A percentile compares a stretch with the other conserved stretches of the same genome.
phyloP scores from a whole-genome alignment of 768 basidiomycete species.

The Cystobasidium tubakii region DNA sequence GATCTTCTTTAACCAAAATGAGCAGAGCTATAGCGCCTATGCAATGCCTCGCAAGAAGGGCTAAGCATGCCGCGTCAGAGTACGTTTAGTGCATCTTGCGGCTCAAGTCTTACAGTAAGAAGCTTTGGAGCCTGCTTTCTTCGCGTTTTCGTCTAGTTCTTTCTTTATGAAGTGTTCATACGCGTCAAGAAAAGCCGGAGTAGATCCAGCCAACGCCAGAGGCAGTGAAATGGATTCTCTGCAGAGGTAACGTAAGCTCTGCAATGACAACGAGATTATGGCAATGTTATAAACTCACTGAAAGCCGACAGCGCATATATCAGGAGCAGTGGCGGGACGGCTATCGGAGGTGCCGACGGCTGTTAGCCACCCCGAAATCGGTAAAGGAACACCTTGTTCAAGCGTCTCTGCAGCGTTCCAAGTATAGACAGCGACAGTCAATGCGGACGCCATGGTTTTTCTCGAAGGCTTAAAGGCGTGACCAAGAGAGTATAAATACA shows the following conservation, averaged over 20 bases:
- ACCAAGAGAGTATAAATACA: neutral
- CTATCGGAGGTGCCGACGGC: conserved; percentile 4
- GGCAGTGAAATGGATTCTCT: conserved; percentile 27
- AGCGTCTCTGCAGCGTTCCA: conserved; percentile 26
- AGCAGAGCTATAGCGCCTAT: conserved; percentile 83
- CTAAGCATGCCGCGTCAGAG: neutral
- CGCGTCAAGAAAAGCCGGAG: neutral
- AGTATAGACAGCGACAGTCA: conserved; percentile 4
- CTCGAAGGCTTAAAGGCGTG: neutral
- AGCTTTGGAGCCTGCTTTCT: neutral
- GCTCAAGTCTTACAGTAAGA: neutral
- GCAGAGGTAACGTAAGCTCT: neutral
- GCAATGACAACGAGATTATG: neutral
- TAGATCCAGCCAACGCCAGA: neutral
- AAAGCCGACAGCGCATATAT: conserved; percentile 25
- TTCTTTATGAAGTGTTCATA: neutral
- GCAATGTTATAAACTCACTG: conserved; percentile 4
- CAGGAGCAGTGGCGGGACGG: conserved; percentile 18
- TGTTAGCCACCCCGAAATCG: conserved; percentile 19
- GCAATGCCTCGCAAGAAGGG: conserved; percentile 69
- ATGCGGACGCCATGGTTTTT: neutral
- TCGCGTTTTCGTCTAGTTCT: neutral
- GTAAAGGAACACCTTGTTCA: neutral
- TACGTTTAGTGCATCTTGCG: too few species aligned
- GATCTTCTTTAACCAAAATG: conserved; percentile 66